Percentiles rank a stretch among this genome's conserved stretches.
These are phyloP conservation scores for Eutrema japonicum DNA, from an alignment of 345 rosid genomes.

Conservation along the genomic window DNA sequence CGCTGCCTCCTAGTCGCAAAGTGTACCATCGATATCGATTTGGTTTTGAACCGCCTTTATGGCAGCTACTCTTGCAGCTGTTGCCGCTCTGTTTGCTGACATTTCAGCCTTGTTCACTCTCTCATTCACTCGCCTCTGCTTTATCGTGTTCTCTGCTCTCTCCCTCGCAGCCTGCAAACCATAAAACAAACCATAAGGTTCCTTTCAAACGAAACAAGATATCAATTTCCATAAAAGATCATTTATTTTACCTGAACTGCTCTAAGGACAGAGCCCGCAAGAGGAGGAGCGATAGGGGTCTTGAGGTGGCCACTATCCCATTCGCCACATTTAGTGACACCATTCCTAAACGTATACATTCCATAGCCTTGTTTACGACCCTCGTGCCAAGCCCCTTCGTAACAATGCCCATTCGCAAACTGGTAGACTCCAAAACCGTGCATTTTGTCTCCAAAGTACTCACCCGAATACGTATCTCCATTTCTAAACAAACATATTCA, in stretches of 20 bases:
- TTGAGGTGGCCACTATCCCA: conserved; percentile 72
- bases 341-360: conserved; percentile 69
- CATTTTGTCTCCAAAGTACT: conserved; percentile 87
- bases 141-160: conserved; percentile 20
- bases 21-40: conserved; percentile 54
- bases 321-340: conserved; percentile 67
- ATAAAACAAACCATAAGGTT: background rate
- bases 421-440: conserved; percentile 86
- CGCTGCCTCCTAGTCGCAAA: conserved; percentile 47
- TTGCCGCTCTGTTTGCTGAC: conserved; percentile 37
- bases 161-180: conserved; percentile 32
- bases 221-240: background rate
- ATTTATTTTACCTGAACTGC: conserved; percentile 58
- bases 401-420: conserved; percentile 79
- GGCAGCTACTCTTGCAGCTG: conserved; percentile 48
- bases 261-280: conserved; percentile 54
- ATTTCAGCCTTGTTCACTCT: conserved; percentile 29
- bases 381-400: conserved; percentile 95
- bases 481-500: conserved; percentile 49
- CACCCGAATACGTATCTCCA: conserved; percentile 83
- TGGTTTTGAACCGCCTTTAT: conserved; percentile 64
- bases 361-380: conserved; percentile 86
- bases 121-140: conserved; percentile 19
- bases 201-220: background rate
- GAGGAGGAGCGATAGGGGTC: conserved; percentile 48